Evolutionary conservation across 768 basidiomycete genomes (phyloP).

Genomic region (Neoboletus brunneissimus): DNA sequence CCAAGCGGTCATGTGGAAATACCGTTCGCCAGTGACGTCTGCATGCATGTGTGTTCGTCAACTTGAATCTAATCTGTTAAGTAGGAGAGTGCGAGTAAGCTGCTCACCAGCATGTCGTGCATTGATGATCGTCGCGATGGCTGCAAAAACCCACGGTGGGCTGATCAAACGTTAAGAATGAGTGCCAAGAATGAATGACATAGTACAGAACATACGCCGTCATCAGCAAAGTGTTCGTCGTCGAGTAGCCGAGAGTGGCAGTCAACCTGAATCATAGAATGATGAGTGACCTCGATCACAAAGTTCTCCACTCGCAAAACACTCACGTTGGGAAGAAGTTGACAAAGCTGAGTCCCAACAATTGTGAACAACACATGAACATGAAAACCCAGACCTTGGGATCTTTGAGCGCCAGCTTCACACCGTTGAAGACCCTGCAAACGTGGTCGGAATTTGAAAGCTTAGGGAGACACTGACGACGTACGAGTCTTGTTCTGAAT

Average conservation of each 20-base stretch:
- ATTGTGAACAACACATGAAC: conserved; percentile 49
- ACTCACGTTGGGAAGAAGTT: conserved; percentile 57
- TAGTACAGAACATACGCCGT: conserved; percentile 45
- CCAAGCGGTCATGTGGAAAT: conserved; percentile 54
- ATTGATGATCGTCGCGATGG: conserved; percentile 48
- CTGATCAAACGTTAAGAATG: conserved; percentile 28
- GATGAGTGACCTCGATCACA: background rate
- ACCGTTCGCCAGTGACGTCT: conserved; percentile 63
- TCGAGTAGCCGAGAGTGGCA: conserved; percentile 58
- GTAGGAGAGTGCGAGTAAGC: background rate
- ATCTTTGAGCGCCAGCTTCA: conserved; percentile 56
- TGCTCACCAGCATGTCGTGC: conserved; percentile 53
- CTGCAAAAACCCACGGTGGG: conserved; percentile 59
- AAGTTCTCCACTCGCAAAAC: background rate
- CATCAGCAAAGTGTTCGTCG: conserved; percentile 55
- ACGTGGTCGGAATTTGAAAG: background rate
- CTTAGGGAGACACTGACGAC: conserved; percentile 18
- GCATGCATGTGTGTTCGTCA: conserved; percentile 9
- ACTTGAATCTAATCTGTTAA: background rate
- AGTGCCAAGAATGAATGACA: background rate
- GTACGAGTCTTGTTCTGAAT: conserved; percentile 56
- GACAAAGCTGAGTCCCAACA: conserved; percentile 58
- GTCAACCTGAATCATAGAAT: conserved; percentile 41
- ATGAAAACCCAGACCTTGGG: conserved; percentile 53
- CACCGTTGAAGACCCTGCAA: conserved; percentile 18